Percentiles rank a stretch among this genome's conserved stretches.
phyloP scores from a whole-genome alignment of 768 basidiomycete species.

The Saitozyma podzolica region DNA sequence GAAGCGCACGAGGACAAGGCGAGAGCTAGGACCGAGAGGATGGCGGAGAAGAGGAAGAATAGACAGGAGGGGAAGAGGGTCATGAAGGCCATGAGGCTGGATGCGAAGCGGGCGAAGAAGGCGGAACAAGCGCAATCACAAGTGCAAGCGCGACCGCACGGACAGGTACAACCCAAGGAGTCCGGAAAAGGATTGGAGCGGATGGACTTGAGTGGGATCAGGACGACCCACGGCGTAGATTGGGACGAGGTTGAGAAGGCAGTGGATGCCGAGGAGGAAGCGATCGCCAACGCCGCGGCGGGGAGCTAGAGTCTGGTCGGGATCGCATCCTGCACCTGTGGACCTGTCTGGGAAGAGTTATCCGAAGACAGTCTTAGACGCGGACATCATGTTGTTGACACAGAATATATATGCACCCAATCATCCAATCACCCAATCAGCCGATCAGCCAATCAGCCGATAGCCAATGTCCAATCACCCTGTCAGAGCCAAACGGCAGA shows the following conservation, averaged over 20 bases:
- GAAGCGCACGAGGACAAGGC: slow-evolving; percentile 52
- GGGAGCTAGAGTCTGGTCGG: too few species aligned
- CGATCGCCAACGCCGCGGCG: too few species aligned
- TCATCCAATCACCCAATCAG: too few species aligned
- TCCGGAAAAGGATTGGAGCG: not conserved
- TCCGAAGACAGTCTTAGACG: too few species aligned
- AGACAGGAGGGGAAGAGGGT: slow-evolving; percentile 20
- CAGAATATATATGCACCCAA: too few species aligned
- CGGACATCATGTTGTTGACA: too few species aligned
- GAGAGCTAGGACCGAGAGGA: slow-evolving; percentile 39
- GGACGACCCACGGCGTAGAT: slow-evolving; percentile 1
- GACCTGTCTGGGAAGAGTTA: too few species aligned
- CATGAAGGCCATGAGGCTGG: not conserved
- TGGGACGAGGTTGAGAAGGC: slow-evolving; percentile 4
- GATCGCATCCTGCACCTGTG: too few species aligned
- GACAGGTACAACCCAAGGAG: not conserved
- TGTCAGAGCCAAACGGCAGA: too few species aligned
- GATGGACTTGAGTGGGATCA: not conserved
- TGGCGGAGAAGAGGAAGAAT: slow-evolving; percentile 38
- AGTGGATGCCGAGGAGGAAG: not conserved
- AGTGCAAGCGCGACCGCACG: not conserved
- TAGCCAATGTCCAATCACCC: too few species aligned
- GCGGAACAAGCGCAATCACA: slow-evolving; percentile 8
- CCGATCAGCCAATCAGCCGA: too few species aligned
- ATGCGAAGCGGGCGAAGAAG: slow-evolving; percentile 14